Evolutionary conservation across 768 basidiomycete species (phyloP), one percentile per base, ranked within the genome.

Genomic region (Leccinum sublutescens): DNA sequence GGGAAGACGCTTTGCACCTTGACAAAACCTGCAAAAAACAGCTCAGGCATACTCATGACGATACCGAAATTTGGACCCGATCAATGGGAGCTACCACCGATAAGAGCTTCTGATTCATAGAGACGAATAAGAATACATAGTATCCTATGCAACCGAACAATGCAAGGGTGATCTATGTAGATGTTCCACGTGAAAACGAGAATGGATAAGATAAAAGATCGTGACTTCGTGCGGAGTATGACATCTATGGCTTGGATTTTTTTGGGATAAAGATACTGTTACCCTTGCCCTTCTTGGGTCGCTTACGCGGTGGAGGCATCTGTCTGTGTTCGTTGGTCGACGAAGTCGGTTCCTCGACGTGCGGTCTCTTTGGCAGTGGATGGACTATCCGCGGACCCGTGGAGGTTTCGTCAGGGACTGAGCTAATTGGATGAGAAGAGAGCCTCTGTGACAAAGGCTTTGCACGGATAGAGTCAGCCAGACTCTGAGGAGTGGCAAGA

Each of bases 1-100:
- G 95, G 91, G 10, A 87, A 83, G 55, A 79, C 88, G 0, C 75
- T 98, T 23, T 98, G 95, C 74, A 88, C 89, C 1, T 97, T 91
- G 72, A 94, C 92, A 7, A 95, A 94, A 73, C 91, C 93, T 1
- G 71, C 84, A 25, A 89, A 88, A 73, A 87, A 87, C 54, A 84
- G 77, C 45, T 74, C 79, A 1, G 89, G 93, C 7, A 75, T 81
- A 10, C 76, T 87, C 59, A 86, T 93, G 81, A 84, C 87, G 10
- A 85, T 88, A 51, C 96, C 96, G 0, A 85, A 82, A 54, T 98
- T 95, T 71, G 93, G 93, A 10, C 87, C 87, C 40, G 85, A 88
- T 31, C 85, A 85, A 7, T 95, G 95, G 87, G 92, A 96, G 71
- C 74, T 99, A 57, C 93, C 95, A 31, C 82, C 92, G 27, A 63